Percentiles rank a stretch among this genome's conserved stretches.
Conservation (phyloP, 1,284 basidiomycete species). For the Boletus holoroseus region DNA sequence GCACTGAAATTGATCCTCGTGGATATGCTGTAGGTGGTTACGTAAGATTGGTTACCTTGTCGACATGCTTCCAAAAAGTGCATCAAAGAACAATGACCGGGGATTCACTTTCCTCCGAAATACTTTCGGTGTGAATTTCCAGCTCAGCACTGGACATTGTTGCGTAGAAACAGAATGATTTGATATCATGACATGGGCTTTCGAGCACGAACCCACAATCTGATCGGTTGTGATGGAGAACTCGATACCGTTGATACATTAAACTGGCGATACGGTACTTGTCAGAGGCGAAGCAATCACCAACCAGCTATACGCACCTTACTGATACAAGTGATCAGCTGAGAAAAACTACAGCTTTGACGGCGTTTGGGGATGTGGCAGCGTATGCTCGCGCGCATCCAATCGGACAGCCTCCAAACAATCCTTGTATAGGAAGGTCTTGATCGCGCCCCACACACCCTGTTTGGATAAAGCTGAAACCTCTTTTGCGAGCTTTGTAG, state of each 20-base stretch:
- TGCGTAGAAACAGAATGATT: slow-evolving; percentile 19
- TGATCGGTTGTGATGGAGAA: slow-evolving; percentile 12
- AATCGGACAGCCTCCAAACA: slow-evolving; percentile 38
- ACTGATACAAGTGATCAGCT: not conserved
- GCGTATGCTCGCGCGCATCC: slow-evolving; percentile 28
- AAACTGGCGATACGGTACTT: not conserved
- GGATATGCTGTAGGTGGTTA: slow-evolving; percentile 10
- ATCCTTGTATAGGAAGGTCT: slow-evolving; percentile 46
- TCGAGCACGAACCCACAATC: slow-evolving; percentile 4
- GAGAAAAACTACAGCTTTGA: slow-evolving; percentile 36
- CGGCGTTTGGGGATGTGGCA: not conserved
- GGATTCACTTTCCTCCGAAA: not conserved
- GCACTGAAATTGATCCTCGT: not conserved
- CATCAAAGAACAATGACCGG: slow-evolving; percentile 7
- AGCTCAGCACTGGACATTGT: not conserved
- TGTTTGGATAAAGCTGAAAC: slow-evolving; percentile 44
- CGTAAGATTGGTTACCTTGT: slow-evolving; percentile 26
- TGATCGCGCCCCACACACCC: slow-evolving; percentile 67
- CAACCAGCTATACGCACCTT: slow-evolving; percentile 9
- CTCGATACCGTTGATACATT: not conserved
- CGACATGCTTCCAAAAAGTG: slow-evolving; percentile 11
- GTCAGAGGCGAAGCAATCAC: slow-evolving; percentile 4
- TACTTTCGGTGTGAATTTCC: slow-evolving; percentile 5
- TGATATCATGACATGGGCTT: not conserved
- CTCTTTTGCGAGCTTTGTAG: slow-evolving; percentile 51